A percentile compares a stretch with the other conserved stretches of the same genome.
Conservation (phyloP, 129 eudicot genomes). For the Artemisia annua region DNA sequence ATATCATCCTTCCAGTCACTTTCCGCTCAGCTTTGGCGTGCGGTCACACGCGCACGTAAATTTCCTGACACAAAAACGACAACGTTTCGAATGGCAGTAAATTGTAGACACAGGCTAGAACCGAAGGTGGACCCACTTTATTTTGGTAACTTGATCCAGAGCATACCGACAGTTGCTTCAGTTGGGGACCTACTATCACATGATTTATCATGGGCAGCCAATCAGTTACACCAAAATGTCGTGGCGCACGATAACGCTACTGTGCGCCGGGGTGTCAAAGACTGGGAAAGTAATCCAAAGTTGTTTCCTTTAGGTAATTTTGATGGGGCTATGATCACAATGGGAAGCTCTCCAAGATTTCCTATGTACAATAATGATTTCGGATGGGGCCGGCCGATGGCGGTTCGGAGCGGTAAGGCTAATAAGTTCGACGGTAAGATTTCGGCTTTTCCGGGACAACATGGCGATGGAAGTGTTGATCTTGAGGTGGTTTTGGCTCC, state of each 20-base stretch:
- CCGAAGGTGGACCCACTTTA: slow-evolving; percentile 60
- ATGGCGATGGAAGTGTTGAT: slow-evolving; percentile 70
- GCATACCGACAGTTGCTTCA: slow-evolving; percentile 74
- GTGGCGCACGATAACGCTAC: slow-evolving; percentile 62
- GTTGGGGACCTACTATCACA: slow-evolving; percentile 58
- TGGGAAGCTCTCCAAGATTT: slow-evolving; percentile 90
- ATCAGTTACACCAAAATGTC: slow-evolving; percentile 68
- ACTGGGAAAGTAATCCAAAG: slow-evolving; percentile 74
- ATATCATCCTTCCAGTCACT: slow-evolving; percentile 82
- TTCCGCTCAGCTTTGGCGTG: slow-evolving; percentile 67
- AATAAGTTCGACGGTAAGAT: slow-evolving; percentile 83
- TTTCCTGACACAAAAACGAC: slow-evolving; percentile 49
- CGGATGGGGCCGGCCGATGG: slow-evolving; percentile 81
- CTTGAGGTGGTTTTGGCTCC: slow-evolving; percentile 82
- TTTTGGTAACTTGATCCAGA: slow-evolving; percentile 81
- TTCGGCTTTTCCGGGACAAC: slow-evolving; percentile 65
- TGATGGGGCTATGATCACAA: slow-evolving; percentile 88
- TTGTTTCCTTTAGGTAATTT: slow-evolving; percentile 79
- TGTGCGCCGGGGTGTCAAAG: slow-evolving; percentile 68
- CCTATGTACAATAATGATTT: slow-evolving; percentile 86
- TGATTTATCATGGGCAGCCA: slow-evolving; percentile 61
- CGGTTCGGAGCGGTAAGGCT: slow-evolving; percentile 73
- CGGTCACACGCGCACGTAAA: slow-evolving; percentile 72
- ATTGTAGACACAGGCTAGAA: slow-evolving; percentile 71
- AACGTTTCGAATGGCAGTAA: slow-evolving; percentile 86